These are phyloP conservation scores for Pyrenochaeta sp. DNA, from an alignment of 2,329 filamentous ascomycete genomes.

Conservation along the genomic window DNA sequence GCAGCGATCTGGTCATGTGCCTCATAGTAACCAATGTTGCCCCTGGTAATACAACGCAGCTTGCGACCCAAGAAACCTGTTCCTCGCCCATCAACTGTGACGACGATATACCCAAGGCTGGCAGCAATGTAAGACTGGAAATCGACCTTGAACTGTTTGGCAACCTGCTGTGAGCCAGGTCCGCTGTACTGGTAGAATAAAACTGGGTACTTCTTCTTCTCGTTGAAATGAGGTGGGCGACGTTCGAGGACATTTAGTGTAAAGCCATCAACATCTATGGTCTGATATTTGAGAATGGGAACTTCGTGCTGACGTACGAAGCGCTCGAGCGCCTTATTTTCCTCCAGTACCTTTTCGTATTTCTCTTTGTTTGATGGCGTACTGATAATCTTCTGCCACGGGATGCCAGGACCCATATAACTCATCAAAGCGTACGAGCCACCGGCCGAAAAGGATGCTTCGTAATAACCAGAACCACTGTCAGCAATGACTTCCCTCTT, in stretches of 20 bases:
- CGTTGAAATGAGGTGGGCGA: conserved; percentile 86
- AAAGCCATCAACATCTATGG: conserved; percentile 82
- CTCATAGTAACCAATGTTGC: conserved; percentile 85
- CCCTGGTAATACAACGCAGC: conserved; percentile 81
- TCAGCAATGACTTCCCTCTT: conserved; percentile 78
- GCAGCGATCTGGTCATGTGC: conserved; percentile 90
- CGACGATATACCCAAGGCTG: conserved; percentile 87
- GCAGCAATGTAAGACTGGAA: conserved; percentile 92
- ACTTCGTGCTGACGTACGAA: conserved; percentile 80
- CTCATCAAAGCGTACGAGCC: conserved; percentile 85
- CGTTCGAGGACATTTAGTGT: conserved; percentile 80
- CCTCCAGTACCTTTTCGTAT: conserved; percentile 77
- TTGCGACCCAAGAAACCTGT: conserved; percentile 90
- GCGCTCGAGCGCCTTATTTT: conserved; percentile 75
- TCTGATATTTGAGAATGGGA: conserved; percentile 82
- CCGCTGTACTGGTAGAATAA: conserved; percentile 96
- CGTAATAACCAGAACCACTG: conserved; percentile 78
- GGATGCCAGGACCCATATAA: conserved; percentile 84
- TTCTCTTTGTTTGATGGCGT: conserved; percentile 73
- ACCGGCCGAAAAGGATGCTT: conserved; percentile 81
- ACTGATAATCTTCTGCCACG: conserved; percentile 89
- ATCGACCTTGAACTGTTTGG: conserved; percentile 81
- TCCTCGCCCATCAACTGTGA: conserved; percentile 92
- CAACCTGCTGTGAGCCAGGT: conserved; percentile 88
- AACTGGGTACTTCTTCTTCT: conserved; percentile 86